Evolutionary conservation across 768 basidiomycete species (phyloP).

Genomic region (Hypholoma sublateritium): DNA sequence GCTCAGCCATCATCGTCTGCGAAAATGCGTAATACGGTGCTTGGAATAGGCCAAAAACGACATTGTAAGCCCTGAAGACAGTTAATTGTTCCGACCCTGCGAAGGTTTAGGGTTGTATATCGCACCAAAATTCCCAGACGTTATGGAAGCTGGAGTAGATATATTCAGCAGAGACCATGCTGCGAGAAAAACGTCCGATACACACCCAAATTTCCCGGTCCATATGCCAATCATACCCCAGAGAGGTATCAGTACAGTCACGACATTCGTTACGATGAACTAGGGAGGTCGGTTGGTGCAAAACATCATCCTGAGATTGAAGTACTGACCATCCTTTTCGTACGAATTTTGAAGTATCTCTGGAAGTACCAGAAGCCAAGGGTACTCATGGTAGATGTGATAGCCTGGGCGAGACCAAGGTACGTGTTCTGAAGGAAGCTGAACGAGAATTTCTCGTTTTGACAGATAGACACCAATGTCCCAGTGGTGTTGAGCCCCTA

Average conservation of each 20-base stretch:
- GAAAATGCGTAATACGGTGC: slow-evolving; percentile 87
- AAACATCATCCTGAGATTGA: not conserved
- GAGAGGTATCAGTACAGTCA: slow-evolving; percentile 74
- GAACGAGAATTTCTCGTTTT: slow-evolving; percentile 79
- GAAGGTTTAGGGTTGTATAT: not conserved
- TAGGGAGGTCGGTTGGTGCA: slow-evolving; percentile 21
- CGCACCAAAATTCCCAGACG: slow-evolving; percentile 84
- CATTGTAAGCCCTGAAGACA: slow-evolving; percentile 66
- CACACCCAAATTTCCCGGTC: slow-evolving; percentile 72
- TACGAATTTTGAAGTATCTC: slow-evolving; percentile 72
- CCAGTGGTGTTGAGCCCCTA: slow-evolving; percentile 82
- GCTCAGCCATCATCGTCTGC: slow-evolving; percentile 87
- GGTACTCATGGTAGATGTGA: slow-evolving; percentile 71
- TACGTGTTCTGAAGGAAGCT: slow-evolving; percentile 83
- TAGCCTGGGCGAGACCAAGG: slow-evolving; percentile 71
- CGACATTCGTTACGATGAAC: slow-evolving; percentile 77
- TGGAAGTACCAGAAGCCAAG: slow-evolving; percentile 86
- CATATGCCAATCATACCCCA: slow-evolving; percentile 90
- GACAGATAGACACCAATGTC: slow-evolving; percentile 72
- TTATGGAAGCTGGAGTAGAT: slow-evolving; percentile 55
- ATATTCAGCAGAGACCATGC: not conserved
- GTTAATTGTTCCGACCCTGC: not conserved
- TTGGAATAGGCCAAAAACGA: slow-evolving; percentile 80
- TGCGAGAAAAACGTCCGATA: not conserved
- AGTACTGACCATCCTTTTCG: slow-evolving; percentile 71